Percentiles rank a stretch among this genome's conserved stretches.
Conservation (phyloP, 352 stramenopile species). For the Phytopythium ostracodes region DNA sequence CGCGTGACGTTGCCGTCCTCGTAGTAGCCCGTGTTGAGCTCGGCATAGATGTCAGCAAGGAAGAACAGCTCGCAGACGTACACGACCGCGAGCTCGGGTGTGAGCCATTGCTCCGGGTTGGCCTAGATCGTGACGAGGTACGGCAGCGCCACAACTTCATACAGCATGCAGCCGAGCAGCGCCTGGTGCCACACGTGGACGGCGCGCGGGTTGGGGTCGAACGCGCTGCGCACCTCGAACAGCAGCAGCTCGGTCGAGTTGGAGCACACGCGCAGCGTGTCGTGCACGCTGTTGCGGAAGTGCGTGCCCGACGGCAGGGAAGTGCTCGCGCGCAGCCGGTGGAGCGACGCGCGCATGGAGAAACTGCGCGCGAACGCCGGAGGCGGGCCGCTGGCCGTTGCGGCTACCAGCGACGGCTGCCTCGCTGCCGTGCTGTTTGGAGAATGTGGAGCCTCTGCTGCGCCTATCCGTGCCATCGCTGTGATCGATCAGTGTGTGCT, state of each 20-base stretch:
- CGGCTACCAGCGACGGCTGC: background rate
- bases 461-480: background rate
- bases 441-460: slow-evolving; percentile 9
- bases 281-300: slow-evolving; percentile 22
- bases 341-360: slow-evolving; percentile 16
- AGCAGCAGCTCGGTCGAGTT: slow-evolving; percentile 53
- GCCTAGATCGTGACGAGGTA: slow-evolving; percentile 43
- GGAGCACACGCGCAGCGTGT: slow-evolving; percentile 27
- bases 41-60: slow-evolving; percentile 45
- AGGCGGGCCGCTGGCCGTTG: background rate
- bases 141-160: slow-evolving; percentile 50
- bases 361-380: background rate
- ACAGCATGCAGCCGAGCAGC: slow-evolving; percentile 46
- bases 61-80: slow-evolving; percentile 62
- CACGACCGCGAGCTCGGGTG: slow-evolving; percentile 27
- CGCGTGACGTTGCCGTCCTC: slow-evolving; percentile 53
- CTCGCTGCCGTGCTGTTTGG: background rate
- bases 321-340: slow-evolving; percentile 15
- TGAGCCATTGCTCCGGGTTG: slow-evolving; percentile 12
- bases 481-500: too few species aligned
- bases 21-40: slow-evolving; percentile 73
- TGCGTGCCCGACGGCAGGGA: slow-evolving; percentile 6
- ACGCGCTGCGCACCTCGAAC: slow-evolving; percentile 42
- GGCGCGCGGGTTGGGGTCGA: slow-evolving; percentile 48
- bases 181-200: slow-evolving; percentile 60